Percentiles rank a stretch among this genome's conserved stretches.
phyloP scores from a whole-genome alignment of 139 green algal species.

The Monoraphidium neglectum region DNA sequence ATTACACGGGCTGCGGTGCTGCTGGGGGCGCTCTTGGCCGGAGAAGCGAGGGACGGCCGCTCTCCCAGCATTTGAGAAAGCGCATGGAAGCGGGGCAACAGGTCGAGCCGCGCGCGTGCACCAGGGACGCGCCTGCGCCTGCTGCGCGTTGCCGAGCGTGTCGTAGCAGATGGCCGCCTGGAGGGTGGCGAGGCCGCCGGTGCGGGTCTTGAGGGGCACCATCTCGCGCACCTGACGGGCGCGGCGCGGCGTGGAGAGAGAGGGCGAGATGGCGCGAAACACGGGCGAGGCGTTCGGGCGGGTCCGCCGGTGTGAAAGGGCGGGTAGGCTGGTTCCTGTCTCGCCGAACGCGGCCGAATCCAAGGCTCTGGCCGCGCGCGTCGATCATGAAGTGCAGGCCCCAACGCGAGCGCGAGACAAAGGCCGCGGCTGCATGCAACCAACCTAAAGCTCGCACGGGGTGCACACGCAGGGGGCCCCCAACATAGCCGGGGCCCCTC shows the following conservation, averaged over 20 bases:
- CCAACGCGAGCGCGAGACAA: no score
- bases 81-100: background rate
- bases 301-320: no score
- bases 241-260: background rate
- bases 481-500: no score
- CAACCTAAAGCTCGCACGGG: no score
- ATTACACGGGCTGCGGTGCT: background rate
- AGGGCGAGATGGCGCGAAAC: background rate
- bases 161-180: slow-evolving; percentile 87
- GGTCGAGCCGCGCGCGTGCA: slow-evolving; percentile 55
- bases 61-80: background rate
- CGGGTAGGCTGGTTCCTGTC: no score
- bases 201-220: slow-evolving; percentile 36
- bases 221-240: slow-evolving; percentile 6
- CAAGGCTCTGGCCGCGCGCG: background rate
- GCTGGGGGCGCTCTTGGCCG: background rate
- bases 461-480: no score
- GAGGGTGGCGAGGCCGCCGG: slow-evolving; percentile 73
- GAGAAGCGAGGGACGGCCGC: background rate
- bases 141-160: slow-evolving; percentile 60
- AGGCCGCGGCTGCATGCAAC: no score
- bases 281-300: no score
- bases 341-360: slow-evolving; percentile 20
- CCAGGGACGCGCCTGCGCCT: slow-evolving; percentile 65
- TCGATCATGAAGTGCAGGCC: slow-evolving; percentile 20